Evolutionary conservation across 768 basidiomycete genomes (phyloP), one percentile per base, ranked within the genome.

Genomic region (Podaxis sp.): DNA sequence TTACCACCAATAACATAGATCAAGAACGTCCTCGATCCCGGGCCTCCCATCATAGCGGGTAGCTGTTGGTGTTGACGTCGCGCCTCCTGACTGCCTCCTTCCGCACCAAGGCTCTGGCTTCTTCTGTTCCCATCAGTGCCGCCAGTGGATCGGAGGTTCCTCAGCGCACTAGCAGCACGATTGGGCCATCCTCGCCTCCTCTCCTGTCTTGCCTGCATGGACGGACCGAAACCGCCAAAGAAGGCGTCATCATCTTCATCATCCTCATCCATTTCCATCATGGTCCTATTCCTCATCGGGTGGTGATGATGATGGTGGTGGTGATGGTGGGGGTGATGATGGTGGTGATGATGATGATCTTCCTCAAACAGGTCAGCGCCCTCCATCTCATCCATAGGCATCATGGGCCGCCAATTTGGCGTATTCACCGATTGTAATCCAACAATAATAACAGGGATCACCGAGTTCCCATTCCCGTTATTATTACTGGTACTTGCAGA

Each of bases 1-100:
- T 55, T 65, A 86, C 90, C 90, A 56, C 92, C 91, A 71, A 93
- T 92, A 64, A 96, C 93, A 75, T 93, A 95, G 61, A 96, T 94
- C 73, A 95, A 79, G 75, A 95, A 95, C 17, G 92, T 95, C 66
- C 92, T 76, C 51, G 87, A 86, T 6, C 79, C 80, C 52, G 75
- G 70, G 2, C 67, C 65, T 13, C 56, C 51, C 15, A 63, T 38
- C 57, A 62, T 52, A 26, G 57, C 60, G 64, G 66, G 59, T 44
- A 36, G 52, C 44, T 42, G 44, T 57, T 30, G 54, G 67, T 40
- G 66, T 55, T 2, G 46, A 57, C 3, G 59, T 53, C 28, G 51
- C 51, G 39, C 55, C 63, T 46, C 52, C 54, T 55, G 59, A 58
- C 40, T 73, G 67, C 63, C 76, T 71, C 54, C 76, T 65, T 36